phyloP scores from a whole-genome alignment of 805 yeast species.

The Ogataea polymorpha region DNA sequence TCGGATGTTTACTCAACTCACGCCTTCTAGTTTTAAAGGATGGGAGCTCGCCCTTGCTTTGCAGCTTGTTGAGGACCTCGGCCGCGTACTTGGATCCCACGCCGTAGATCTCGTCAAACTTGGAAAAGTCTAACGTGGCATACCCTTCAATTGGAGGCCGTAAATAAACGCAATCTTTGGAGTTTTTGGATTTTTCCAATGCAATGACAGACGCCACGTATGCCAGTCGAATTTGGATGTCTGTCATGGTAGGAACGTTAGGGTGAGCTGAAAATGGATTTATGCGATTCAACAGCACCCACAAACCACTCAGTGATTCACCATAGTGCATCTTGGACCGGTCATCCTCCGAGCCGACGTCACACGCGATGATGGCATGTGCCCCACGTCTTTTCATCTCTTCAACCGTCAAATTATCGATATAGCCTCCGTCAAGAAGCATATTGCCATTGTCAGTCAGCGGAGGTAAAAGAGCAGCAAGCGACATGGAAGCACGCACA shows the following conservation, averaged over 20 bases:
- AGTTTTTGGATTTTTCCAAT: constrained; percentile 76
- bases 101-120: constrained; percentile 82
- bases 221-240: constrained; percentile 87
- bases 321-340: constrained; percentile 88
- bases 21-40: constrained; percentile 51
- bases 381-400: constrained; percentile 94
- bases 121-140: constrained; percentile 89
- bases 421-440: constrained; percentile 94
- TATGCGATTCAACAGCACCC: constrained; percentile 85
- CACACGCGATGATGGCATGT: constrained; percentile 82
- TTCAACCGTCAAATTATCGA: constrained; percentile 86
- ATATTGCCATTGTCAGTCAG: constrained; percentile 85
- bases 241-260: constrained; percentile 90
- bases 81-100: constrained; percentile 80
- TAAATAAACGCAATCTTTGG: constrained; percentile 81
- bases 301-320: constrained; percentile 85
- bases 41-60: constrained; percentile 54
- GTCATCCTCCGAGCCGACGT: constrained; percentile 94
- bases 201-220: constrained; percentile 96
- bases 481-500: constrained; percentile 92
- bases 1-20: constrained; percentile 28
- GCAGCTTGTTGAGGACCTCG: constrained; percentile 49
- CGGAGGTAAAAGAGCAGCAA: constrained; percentile 91
- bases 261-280: constrained; percentile 88
- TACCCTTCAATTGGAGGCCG: constrained; percentile 93